Conservation (phyloP, 805 yeast genomes). For the Myxozyma mucilagina region DNA sequence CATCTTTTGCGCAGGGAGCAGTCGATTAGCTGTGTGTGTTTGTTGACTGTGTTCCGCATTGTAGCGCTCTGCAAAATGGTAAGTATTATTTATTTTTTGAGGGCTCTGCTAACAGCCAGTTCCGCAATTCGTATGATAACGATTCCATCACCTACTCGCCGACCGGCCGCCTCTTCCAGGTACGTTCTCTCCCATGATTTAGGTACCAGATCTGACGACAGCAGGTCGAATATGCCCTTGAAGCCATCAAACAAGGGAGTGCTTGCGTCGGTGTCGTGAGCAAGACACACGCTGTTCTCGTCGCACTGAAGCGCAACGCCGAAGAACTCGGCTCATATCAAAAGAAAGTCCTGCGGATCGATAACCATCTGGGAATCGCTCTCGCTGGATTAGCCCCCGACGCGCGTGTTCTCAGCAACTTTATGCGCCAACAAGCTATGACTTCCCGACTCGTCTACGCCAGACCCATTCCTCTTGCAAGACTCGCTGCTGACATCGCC, state of each 20-base stretch:
- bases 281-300: slow-evolving; percentile 82
- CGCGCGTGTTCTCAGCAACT: slow-evolving; percentile 87
- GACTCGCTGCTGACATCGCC: slow-evolving; percentile 82
- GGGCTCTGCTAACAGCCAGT: slow-evolving; percentile 46
- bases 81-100: background rate
- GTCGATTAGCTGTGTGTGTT: too few relatives aligned
- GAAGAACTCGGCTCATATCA: slow-evolving; percentile 98
- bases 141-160: slow-evolving; percentile 98
- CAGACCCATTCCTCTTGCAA: slow-evolving; percentile 78
- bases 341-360: slow-evolving; percentile 87
- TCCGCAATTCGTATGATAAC: slow-evolving; percentile 97
- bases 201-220: background rate
- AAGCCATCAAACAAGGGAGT: slow-evolving; percentile 96
- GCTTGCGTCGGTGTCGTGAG: slow-evolving; percentile 95
- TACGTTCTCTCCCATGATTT: slow-evolving; percentile 29
- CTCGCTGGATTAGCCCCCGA: slow-evolving; percentile 98
- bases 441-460: slow-evolving; percentile 79
- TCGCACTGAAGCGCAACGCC: slow-evolving; percentile 92
- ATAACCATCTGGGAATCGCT: slow-evolving; percentile 91
- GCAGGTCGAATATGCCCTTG: slow-evolving; percentile 76
- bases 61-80: too few relatives aligned
- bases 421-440: slow-evolving; percentile 87
- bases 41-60: too few relatives aligned
- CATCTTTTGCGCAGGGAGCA: too few relatives aligned
- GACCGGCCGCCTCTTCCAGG: slow-evolving; percentile 87